Evolutionary conservation across 2,329 filamentous ascomycete species (phyloP).

Genomic region (Fusarium nelsonii): DNA sequence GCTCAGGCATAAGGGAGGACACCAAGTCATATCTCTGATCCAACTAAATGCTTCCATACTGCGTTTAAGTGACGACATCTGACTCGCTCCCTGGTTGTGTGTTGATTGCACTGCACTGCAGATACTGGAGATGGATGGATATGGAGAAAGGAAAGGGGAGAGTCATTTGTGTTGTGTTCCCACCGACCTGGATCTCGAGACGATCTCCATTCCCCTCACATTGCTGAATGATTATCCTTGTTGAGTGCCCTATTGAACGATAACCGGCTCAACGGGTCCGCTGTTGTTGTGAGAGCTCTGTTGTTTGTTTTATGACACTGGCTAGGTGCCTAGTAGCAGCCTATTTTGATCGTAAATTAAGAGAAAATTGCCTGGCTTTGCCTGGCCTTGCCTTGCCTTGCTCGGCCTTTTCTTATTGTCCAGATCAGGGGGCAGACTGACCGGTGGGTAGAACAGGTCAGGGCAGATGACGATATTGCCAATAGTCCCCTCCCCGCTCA

Average conservation of each 20-base stretch:
- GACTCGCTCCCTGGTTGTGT: conserved; percentile 21
- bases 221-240: not conserved
- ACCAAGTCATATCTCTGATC: conserved; percentile 14
- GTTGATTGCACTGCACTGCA: not conserved
- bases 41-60: conserved; percentile 1
- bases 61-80: conserved; percentile 17
- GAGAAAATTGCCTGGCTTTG: not conserved
- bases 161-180: not conserved
- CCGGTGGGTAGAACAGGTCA: conserved; percentile 11
- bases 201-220: not conserved
- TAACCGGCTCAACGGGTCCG: not conserved
- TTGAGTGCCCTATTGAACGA: not conserved
- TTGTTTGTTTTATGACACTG: not conserved
- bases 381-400: not conserved
- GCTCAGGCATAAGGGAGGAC: conserved; percentile 20
- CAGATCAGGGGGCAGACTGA: conserved; percentile 18
- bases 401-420: not conserved
- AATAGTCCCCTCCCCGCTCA: conserved; percentile 46
- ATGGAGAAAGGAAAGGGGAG: not conserved
- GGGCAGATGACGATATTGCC: conserved; percentile 42
- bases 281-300: not conserved
- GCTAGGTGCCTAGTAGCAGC: not conserved
- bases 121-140: not conserved
- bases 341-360: not conserved
- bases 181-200: not conserved